phyloP scores from a whole-genome alignment of 2,329 filamentous ascomycete genomes.

The Pleoardoris graminearum region DNA sequence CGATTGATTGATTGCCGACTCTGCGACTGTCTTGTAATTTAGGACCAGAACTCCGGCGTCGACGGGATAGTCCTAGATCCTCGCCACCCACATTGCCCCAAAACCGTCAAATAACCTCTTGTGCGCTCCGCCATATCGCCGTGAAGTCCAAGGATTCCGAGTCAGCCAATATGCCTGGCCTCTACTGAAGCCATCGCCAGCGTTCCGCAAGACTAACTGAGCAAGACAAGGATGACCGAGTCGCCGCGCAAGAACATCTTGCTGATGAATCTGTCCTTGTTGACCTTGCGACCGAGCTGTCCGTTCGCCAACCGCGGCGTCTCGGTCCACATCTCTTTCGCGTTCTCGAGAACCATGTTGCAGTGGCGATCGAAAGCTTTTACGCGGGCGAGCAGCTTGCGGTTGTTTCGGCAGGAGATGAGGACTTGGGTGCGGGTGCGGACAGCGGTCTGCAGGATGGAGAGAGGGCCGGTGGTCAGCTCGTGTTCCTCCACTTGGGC shows the following conservation, averaged over 20 bases:
- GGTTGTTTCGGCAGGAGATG: constrained; percentile 97
- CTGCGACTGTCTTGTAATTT: constrained; percentile 39
- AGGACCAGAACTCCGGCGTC: constrained; percentile 32
- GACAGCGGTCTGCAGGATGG: constrained; percentile 95
- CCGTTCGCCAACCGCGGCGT: constrained; percentile 79
- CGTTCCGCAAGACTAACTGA: too few relatives aligned
- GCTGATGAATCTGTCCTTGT: constrained; percentile 98
- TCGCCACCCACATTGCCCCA: neutral
- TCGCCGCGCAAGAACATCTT: constrained; percentile 95
- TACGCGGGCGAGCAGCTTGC: constrained; percentile 93
- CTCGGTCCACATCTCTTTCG: constrained; percentile 99
- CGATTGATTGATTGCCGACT: constrained; percentile 31
- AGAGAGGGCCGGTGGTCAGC: constrained; percentile 78
- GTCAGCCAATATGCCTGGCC: too few relatives aligned
- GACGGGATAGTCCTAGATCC: constrained; percentile 12
- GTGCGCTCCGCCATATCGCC: too few relatives aligned
- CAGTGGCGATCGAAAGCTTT: constrained; percentile 99
- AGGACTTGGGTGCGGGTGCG: constrained; percentile 93
- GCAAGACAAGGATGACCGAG: constrained; percentile 81
- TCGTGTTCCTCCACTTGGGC: constrained; percentile 79
- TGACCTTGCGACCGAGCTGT: constrained; percentile 86
- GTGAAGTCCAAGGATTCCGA: too few relatives aligned
- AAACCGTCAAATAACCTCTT: constrained; percentile 5
- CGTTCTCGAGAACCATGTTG: constrained; percentile 98
- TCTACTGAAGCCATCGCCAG: too few relatives aligned